These are phyloP conservation scores for Microdochium trichocladiopsis DNA, from an alignment of 2,329 filamentous ascomycete genomes.

Conservation along the genomic window DNA sequence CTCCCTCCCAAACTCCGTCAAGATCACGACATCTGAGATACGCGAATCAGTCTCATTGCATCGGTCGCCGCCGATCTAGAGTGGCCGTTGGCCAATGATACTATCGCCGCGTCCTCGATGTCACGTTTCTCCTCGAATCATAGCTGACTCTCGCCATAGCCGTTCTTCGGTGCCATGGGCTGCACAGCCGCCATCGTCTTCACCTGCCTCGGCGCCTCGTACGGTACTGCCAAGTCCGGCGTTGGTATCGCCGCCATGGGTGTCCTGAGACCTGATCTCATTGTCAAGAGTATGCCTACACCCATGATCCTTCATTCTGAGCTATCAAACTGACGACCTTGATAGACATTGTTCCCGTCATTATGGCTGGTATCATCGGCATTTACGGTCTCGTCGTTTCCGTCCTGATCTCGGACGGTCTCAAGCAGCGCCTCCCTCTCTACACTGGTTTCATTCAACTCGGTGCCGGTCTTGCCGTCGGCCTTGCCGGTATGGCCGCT, in stretches of 20 bases:
- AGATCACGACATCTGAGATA: constrained; percentile 4
- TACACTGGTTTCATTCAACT: constrained; percentile 84
- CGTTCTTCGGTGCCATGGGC: constrained; percentile 82
- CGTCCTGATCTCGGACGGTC: constrained; percentile 75
- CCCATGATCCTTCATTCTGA: constrained; percentile 8
- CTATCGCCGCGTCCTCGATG: neutral
- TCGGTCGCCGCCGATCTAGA: no score
- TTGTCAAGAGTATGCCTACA: constrained; percentile 85
- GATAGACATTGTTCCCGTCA: constrained; percentile 95
- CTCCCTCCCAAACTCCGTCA: constrained; percentile 13
- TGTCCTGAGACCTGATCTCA: constrained; percentile 94
- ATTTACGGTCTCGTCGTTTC: constrained; percentile 92
- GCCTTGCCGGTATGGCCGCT: constrained; percentile 75
- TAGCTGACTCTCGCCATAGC: constrained; percentile 25
- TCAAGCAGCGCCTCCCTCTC: constrained; percentile 64
- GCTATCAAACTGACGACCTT: constrained; percentile 14
- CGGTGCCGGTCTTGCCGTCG: constrained; percentile 75
- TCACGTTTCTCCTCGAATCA: neutral
- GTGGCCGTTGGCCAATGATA: no score
- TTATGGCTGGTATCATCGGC: constrained; percentile 99
- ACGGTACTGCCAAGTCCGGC: constrained; percentile 98
- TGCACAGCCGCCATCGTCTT: constrained; percentile 90
- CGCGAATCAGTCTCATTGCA: neutral
- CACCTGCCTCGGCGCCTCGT: constrained; percentile 93
- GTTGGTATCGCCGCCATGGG: constrained; percentile 98